Evolutionary conservation across 495 filamentous ascomycete genomes (phyloP), one percentile per base, ranked within the genome.

Genomic region (Trichoderma gamsii): DNA sequence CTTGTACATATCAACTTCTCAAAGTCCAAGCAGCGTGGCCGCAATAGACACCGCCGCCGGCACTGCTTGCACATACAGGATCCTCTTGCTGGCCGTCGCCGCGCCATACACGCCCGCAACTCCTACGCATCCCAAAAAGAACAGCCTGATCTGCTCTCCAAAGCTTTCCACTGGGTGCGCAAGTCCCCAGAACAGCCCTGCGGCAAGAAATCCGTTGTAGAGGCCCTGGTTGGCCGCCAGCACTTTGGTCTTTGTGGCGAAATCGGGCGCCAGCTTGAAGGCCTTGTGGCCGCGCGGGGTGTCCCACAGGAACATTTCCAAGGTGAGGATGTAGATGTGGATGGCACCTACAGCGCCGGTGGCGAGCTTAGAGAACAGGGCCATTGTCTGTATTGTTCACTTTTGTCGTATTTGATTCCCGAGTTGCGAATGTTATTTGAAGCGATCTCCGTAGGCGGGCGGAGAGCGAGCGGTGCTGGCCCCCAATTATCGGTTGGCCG

Each of bases 141-240:
- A 78, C 18, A 74, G 35, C 27, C 73, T 68, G 27, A 78, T 69
- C 66, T 78, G 73, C 29, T 44, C 51, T 32, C 68, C 73, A 49
- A 76, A 71, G 65, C 70, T 71, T 11, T 69, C 59, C n/a, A 71
- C 72, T 21, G 75, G 73, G 52, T 76, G 73, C 1, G 69, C 11
- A 15, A 75, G 18, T 3, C 73, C 72, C 76, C 76, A 78, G 12
- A 66, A 35, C 1, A 78, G 69, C 4, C 76, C 76, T 1, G 75
- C 72, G 15, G 76, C 75, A 21, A 78, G 70, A 64, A 78, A 78
- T 25, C 76, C 76, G 68, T 78, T 78, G 66, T 78, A 78, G 7
- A 78, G 68, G 21, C 76, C 76, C 71, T 78, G 76, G 67, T 76
- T 78, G 8, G 70, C 70, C 41, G 75, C 76, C 16, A 78, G 71